These are phyloP conservation scores for Monilinia aucupariae DNA, from an alignment of 2,329 filamentous ascomycete genomes.

Conservation along the genomic window DNA sequence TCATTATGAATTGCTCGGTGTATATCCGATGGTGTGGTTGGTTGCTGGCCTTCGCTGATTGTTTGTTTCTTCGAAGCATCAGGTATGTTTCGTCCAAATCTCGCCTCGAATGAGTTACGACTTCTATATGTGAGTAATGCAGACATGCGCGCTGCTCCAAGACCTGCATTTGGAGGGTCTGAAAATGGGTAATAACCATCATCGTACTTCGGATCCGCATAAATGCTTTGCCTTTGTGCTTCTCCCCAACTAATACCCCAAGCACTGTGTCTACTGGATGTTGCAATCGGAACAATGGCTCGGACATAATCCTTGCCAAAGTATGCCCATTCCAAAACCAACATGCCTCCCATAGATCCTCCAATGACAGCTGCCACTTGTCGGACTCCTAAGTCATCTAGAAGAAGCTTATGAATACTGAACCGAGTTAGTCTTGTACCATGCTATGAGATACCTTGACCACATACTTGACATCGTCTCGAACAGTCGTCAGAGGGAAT, in stretches of 20 bases:
- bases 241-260: conserved; percentile 92
- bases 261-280: conserved; percentile 76
- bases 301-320: conserved; percentile 81
- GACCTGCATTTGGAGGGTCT: conserved; percentile 78
- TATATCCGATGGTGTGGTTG: conserved; percentile 52
- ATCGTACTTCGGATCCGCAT: conserved; percentile 96
- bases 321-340: conserved; percentile 88
- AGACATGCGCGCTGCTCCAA: conserved; percentile 94
- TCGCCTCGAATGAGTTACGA: conserved; percentile 91
- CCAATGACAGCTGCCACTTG: conserved; percentile 76
- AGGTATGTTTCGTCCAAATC: conserved; percentile 89
- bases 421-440: conserved; percentile 20
- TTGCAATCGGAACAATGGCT: conserved; percentile 76
- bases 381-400: conserved; percentile 74
- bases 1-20: conserved; percentile 82
- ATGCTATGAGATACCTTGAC: conserved; percentile 16
- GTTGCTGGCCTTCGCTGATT: conserved; percentile 63
- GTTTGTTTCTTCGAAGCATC: conserved; percentile 78
- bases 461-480: conserved; percentile 87
- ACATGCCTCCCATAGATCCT: conserved; percentile 83
- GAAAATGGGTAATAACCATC: conserved; percentile 90
- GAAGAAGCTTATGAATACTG: conserved; percentile 70
- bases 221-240: conserved; percentile 87
- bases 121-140: conserved; percentile 93
- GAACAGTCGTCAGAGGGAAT: conserved; percentile 89